phyloP scores from a whole-genome alignment of 306 rosid genomes.

The Clitoria ternatea region DNA sequence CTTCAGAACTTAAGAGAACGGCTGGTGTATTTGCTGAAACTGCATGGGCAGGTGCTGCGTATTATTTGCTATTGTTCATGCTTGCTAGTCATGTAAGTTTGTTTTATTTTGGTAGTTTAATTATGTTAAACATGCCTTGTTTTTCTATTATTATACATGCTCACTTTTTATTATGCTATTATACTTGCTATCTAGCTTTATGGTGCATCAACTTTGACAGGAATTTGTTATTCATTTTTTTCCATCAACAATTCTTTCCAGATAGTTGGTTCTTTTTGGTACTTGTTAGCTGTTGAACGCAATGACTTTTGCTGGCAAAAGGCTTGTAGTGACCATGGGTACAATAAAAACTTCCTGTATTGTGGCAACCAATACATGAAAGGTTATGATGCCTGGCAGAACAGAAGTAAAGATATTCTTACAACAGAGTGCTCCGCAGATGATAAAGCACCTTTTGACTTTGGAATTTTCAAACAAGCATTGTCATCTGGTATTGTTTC shows the following conservation, averaged over 20 bases:
- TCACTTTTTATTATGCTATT: constrained; percentile 30
- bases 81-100: constrained; percentile 77
- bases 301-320: constrained; percentile 86
- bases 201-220: background rate
- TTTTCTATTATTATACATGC: constrained; percentile 33
- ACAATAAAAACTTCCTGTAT: constrained; percentile 47
- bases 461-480: constrained; percentile 66
- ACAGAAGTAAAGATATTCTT: constrained; percentile 4
- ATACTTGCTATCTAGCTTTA: background rate
- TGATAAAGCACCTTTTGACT: constrained; percentile 41
- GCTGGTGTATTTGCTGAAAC: constrained; percentile 97
- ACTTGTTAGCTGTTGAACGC: constrained; percentile 78
- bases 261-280: constrained; percentile 92
- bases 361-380: constrained; percentile 43
- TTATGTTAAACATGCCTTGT: background rate
- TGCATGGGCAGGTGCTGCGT: constrained; percentile 99
- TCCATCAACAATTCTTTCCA: constrained; percentile 34
- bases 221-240: background rate
- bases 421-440: constrained; percentile 30
- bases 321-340: constrained; percentile 35
- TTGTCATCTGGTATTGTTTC: constrained; percentile 54
- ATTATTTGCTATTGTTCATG: constrained; percentile 87
- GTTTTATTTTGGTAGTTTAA: background rate
- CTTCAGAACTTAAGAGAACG: constrained; percentile 94
- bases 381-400: constrained; percentile 35